These are phyloP conservation scores for Ilex aquifolium DNA, from an alignment of 257 asterid genomes.

Conservation along the genomic window DNA sequence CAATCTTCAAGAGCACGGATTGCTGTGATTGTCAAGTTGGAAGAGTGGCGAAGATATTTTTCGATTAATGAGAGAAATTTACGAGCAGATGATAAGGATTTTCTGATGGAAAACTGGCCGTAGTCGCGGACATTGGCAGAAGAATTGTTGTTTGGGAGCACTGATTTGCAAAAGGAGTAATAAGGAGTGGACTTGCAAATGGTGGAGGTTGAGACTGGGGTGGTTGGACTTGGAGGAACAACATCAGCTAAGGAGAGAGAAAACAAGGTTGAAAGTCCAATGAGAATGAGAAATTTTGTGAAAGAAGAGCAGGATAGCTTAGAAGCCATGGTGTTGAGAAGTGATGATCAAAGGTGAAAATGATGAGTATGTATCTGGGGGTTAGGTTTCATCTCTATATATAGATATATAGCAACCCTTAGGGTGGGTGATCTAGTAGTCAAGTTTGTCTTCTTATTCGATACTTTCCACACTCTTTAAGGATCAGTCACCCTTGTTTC, in stretches of 20 bases:
- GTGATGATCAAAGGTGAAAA: not conserved
- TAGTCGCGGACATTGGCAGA: slow-evolving; percentile 50
- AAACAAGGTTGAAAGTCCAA: not conserved
- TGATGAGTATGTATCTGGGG: not conserved
- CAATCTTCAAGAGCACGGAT: slow-evolving; percentile 72
- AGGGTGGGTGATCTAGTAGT: not conserved
- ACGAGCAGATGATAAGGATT: slow-evolving; percentile 42
- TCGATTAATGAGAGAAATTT: slow-evolving; percentile 44
- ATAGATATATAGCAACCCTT: not conserved
- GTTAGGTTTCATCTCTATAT: too few relatives aligned
- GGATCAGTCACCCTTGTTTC: too few relatives aligned
- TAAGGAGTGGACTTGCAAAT: slow-evolving; percentile 26
- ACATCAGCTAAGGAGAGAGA: slow-evolving; percentile 8
- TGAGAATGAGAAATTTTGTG: slow-evolving; percentile 3
- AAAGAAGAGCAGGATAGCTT: not conserved
- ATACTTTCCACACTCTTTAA: too few relatives aligned
- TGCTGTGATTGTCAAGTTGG: slow-evolving; percentile 34
- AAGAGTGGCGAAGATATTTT: slow-evolving; percentile 27
- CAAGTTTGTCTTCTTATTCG: not conserved
- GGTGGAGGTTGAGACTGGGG: slow-evolving; percentile 13
- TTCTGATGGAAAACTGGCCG: slow-evolving; percentile 48
- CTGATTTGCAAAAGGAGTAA: slow-evolving; percentile 34
- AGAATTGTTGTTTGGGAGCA: slow-evolving; percentile 41
- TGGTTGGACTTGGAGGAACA: not conserved
- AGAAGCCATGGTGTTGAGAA: not conserved